Base-by-base conservation (phyloP, 106 monocot genomes). In the Alisma plantagoaquatica region DNA sequence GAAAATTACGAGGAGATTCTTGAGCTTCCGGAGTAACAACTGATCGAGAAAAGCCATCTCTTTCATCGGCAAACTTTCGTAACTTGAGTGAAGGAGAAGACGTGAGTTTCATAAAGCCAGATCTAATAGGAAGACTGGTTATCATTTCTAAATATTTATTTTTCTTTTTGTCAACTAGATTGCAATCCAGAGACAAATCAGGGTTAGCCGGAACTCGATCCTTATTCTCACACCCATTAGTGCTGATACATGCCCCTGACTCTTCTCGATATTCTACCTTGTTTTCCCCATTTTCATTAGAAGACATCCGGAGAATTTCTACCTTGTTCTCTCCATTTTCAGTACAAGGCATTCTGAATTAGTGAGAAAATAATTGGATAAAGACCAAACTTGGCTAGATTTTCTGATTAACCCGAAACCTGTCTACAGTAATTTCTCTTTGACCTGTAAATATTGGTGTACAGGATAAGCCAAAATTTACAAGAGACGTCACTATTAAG, bases 71-170 rank as follows among this genome's bases (percentile, higher is more conserved):
- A 62, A 90, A 21, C 56, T 76, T 77, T 19, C 57, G 63, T 59
- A 89, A 81, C 44, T 58, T 96, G 21, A 29, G 43, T 10, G 84
- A 88, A 35, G 89, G 72, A 6, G 96, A 84, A 14, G 70, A 56
- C 5, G 42, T 60, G 2, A 90, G 46, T 38, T 77, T 82, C 48
- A 21, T 59, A 53, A 71, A 69, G 10, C 31, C 70, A 19, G 64
- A 35, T 27, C 48, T 68, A 50, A 11, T 22, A 28, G 64, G 31
- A 35, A 76, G 35, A 29, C 43, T 19, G 54, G 29, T 59, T 3
- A 61, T n/a, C 25, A 49, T 49, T 43, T 62, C 51, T 28, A 31
- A 22, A 66, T 63, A 71, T 6, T 8, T 47, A 8, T 43, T 74
- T 3, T 44, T 54, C 41, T 33, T 33, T 24, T 46, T 70, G n/a